Base-by-base conservation (phyloP, 2,329 filamentous ascomycete genomes). In the Mycogone perniciosa region DNA sequence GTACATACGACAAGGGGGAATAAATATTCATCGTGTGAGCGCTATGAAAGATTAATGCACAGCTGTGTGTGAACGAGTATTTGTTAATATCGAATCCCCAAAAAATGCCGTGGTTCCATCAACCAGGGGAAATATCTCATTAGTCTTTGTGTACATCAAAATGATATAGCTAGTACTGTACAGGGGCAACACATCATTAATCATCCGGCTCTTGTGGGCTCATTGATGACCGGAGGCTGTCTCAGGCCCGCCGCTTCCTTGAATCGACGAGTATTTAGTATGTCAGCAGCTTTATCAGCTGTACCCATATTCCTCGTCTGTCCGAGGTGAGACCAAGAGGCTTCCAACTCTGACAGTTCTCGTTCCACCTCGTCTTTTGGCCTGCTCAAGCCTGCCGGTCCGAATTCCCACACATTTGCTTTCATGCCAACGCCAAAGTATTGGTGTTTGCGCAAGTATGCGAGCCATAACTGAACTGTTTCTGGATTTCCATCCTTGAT, bases 381-480 rank as follows among this genome's bases (percentile, higher is more conserved):
- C 41, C 50, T 60, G 58, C 10, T 61, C 60, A 4, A 56, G 55
- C n/a, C 85, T 53, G 91, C 66, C 51, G 80, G 79, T 62, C 86
- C 83, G 69, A 89, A 91, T 65, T 96, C 89, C 84, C 88, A 99
- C 45, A 97, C 80, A 67, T 99, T 96, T 48, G 93, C 93, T 78
- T 99, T 99, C 90, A 99, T 95, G 62, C 93, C 93, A 38, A 97
- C 85, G n/a, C 93, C 93, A 59, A 95, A 88, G 67, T 93, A 95
- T 39, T 90, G 88, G 65, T 96, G 86, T 71, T 95, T 95, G 64
- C 88, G 82, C 64, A 99, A 68, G 65, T 95, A 97, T 0, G 89
- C 90, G 52, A 99, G 74, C 93, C 93, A 99, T 30, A 91, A 70
- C 69, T 95, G 86, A 34, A 99, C 90, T 1, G 84, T 85, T 66